Percentiles rank a stretch among this genome's conserved stretches.
Evolutionary conservation across 805 yeast species (phyloP).

Genomic region (Barnettozyma vustinii): DNA sequence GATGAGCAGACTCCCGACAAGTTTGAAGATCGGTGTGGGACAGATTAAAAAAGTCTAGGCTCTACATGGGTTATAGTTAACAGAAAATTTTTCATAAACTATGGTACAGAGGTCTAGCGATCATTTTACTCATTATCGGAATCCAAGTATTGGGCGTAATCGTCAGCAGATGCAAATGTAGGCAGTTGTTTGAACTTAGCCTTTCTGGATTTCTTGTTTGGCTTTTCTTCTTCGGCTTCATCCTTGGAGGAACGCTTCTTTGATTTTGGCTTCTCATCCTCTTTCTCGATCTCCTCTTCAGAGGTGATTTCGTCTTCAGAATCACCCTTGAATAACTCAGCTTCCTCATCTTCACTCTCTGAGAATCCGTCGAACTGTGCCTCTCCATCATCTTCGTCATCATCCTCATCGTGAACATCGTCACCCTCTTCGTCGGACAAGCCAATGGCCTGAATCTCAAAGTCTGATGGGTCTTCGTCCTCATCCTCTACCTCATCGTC

Average conservation of each 20-base stretch:
- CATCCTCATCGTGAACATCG: slow-evolving; percentile 25
- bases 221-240: slow-evolving; percentile 13
- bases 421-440: slow-evolving; percentile 21
- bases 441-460: slow-evolving; percentile 34
- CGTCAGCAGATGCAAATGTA: slow-evolving; percentile 83
- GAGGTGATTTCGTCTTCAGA: slow-evolving; percentile 25
- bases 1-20: too few relatives aligned
- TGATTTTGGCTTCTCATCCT: slow-evolving; percentile 19
- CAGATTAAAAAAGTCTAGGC: background rate
- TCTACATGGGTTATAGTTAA: background rate
- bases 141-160: slow-evolving; percentile 66
- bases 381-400: slow-evolving; percentile 27
- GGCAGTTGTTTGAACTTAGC: slow-evolving; percentile 66
- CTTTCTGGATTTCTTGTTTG: slow-evolving; percentile 37
- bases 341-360: slow-evolving; percentile 32
- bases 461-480: slow-evolving; percentile 31
- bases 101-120: background rate
- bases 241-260: slow-evolving; percentile 27
- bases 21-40: too few relatives aligned
- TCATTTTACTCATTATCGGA: slow-evolving; percentile 49
- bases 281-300: slow-evolving; percentile 30
- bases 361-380: slow-evolving; percentile 29
- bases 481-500: slow-evolving; percentile 26
- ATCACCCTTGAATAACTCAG: slow-evolving; percentile 32
- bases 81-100: too few relatives aligned